Evolutionary conservation across 345 rosid species (phyloP).

Genomic region (Murraya koenigii): DNA sequence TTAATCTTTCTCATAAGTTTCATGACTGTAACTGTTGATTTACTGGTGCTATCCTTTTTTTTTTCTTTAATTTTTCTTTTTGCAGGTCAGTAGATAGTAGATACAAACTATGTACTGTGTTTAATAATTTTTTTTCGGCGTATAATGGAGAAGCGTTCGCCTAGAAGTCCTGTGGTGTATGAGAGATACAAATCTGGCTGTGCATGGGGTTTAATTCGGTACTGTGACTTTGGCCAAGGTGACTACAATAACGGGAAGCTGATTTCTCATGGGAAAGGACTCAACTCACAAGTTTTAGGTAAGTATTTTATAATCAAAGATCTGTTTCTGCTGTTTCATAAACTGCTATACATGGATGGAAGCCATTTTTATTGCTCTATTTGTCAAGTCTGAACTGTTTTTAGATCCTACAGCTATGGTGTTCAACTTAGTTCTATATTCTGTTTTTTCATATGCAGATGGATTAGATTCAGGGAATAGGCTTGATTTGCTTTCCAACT

Average conservation of each 20-base stretch:
- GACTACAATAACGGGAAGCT: conserved; percentile 43
- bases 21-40: background rate
- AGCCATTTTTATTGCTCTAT: background rate
- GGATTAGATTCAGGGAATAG: conserved; percentile 29
- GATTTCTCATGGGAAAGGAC: conserved; percentile 36
- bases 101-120: background rate
- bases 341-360: background rate
- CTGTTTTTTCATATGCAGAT: conserved; percentile 31
- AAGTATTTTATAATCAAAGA: conserved; percentile 8
- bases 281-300: conserved; percentile 43
- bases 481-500: conserved; percentile 34
- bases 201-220: conserved; percentile 46
- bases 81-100: conserved; percentile 8
- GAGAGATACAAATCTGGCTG: conserved; percentile 69
- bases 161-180: conserved; percentile 51
- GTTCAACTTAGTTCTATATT: background rate
- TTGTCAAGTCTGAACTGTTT: background rate
- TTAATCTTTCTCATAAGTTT: background rate
- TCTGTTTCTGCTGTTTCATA: background rate
- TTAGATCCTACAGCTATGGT: background rate
- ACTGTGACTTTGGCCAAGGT: conserved; percentile 48
- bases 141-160: conserved; percentile 33
- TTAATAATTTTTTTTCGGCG: background rate
- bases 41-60: background rate
- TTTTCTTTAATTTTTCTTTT: background rate